Evolutionary conservation across 2,329 filamentous ascomycete species (phyloP).

Genomic region (Diaporthe vexans): DNA sequence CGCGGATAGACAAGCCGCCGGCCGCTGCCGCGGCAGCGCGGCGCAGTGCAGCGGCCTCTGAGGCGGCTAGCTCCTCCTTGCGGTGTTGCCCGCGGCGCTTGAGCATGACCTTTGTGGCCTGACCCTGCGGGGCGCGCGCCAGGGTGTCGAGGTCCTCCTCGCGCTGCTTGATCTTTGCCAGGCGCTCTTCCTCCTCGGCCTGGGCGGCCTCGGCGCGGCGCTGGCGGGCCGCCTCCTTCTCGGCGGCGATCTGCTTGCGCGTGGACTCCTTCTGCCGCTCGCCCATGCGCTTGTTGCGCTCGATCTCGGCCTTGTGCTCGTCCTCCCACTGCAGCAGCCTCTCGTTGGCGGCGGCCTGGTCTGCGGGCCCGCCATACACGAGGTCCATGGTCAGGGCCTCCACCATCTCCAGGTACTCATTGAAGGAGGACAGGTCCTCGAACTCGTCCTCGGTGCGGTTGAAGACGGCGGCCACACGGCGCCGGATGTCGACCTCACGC

Average conservation of each 20-base stretch:
- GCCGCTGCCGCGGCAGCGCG: slow-evolving; percentile 43
- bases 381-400: slow-evolving; percentile 93
- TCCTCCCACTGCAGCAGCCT: slow-evolving; percentile 78
- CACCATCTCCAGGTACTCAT: slow-evolving; percentile 94
- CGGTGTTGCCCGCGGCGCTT: slow-evolving; percentile 77
- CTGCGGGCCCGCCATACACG: slow-evolving; percentile 77
- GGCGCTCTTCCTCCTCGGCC: slow-evolving; percentile 80
- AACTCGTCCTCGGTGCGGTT: slow-evolving; percentile 95
- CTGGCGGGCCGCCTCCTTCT: slow-evolving; percentile 75
- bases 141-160: slow-evolving; percentile 80
- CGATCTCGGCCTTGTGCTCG: slow-evolving; percentile 78
- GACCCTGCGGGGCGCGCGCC: slow-evolving; percentile 69
- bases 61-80: slow-evolving; percentile 49
- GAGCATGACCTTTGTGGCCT: slow-evolving; percentile 73
- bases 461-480: slow-evolving; percentile 83
- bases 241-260: slow-evolving; percentile 70
- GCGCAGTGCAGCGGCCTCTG: slow-evolving; percentile 56
- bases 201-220: slow-evolving; percentile 73
- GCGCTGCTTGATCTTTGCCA: slow-evolving; percentile 72
- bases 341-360: slow-evolving; percentile 57
- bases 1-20: slow-evolving; percentile 76
- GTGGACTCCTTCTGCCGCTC: slow-evolving; percentile 68
- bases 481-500: slow-evolving; percentile 92
- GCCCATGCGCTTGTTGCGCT: slow-evolving; percentile 67
- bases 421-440: slow-evolving; percentile 84